These are phyloP conservation scores for Xylaria digitata DNA, from an alignment of 2,329 filamentous ascomycete genomes.

Conservation along the genomic window DNA sequence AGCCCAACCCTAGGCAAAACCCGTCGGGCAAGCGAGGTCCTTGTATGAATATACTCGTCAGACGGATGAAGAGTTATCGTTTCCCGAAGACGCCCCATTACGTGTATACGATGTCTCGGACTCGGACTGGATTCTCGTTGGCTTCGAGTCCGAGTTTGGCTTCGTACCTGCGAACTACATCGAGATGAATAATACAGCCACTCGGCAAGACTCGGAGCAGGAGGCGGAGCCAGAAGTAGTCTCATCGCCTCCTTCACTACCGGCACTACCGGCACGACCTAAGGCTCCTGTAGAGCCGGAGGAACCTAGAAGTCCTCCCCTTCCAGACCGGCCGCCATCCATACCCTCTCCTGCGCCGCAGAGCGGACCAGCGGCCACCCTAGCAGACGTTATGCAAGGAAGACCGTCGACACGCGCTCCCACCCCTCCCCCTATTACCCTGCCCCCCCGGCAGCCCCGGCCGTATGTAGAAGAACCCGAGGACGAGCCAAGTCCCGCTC, in stretches of 20 bases:
- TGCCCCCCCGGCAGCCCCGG: slow-evolving; percentile 64
- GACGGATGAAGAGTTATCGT: slow-evolving; percentile 97
- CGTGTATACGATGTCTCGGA: slow-evolving; percentile 91
- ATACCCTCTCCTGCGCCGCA: slow-evolving; percentile 50
- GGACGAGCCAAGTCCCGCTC: slow-evolving; percentile 64
- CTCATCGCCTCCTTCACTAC: slow-evolving; percentile 57
- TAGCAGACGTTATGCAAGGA: slow-evolving; percentile 67
- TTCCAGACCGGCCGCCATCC: slow-evolving; percentile 52
- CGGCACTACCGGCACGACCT: slow-evolving; percentile 58
- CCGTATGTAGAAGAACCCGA: slow-evolving; percentile 74
- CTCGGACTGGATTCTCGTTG: slow-evolving; percentile 96
- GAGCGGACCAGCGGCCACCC: slow-evolving; percentile 62
- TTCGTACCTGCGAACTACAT: slow-evolving; percentile 98
- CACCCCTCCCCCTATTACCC: slow-evolving; percentile 63
- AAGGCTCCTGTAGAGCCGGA: slow-evolving; percentile 51
- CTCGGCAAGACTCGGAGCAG: slow-evolving; percentile 49
- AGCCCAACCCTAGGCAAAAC: slow-evolving; percentile 64
- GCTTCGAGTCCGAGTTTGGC: slow-evolving; percentile 84
- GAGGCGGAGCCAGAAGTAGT: slow-evolving; percentile 45
- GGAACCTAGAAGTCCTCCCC: slow-evolving; percentile 54
- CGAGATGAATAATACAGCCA: slow-evolving; percentile 67
- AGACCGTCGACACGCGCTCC: slow-evolving; percentile 56
- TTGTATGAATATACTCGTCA: slow-evolving; percentile 98
- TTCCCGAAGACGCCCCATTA: slow-evolving; percentile 86
- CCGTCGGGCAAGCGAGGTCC: slow-evolving; percentile 80